Conservation (phyloP, 163 green algal species). For the Chlamydomonas reinhardtii region DNA sequence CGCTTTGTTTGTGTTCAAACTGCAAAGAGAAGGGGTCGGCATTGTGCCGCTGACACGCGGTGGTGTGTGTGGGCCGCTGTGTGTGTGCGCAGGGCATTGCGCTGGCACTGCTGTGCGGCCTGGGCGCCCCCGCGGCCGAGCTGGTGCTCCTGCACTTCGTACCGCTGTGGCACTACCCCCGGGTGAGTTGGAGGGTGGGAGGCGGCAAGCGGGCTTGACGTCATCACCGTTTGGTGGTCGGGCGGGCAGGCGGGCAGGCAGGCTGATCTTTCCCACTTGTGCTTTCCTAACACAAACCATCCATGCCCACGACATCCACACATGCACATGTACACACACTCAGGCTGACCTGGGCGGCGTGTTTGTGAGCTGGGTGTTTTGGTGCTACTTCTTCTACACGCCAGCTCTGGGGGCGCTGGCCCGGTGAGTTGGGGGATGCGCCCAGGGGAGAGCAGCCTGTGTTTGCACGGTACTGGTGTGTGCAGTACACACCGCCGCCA, state of each 20-base stretch:
- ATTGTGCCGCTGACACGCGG: too few relatives aligned
- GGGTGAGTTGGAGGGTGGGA: constrained; percentile 16
- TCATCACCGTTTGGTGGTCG: too few relatives aligned
- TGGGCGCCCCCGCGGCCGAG: constrained; percentile 70
- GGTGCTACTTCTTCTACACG: constrained; percentile 81
- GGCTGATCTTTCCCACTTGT: too few relatives aligned
- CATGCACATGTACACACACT: too few relatives aligned
- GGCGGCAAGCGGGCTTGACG: too few relatives aligned
- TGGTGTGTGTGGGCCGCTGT: not conserved
- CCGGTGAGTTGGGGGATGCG: constrained; percentile 38
- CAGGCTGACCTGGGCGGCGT: constrained; percentile 34
- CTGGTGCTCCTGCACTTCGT: constrained; percentile 71
- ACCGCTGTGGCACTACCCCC: constrained; percentile 77
- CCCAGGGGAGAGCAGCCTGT: not conserved
- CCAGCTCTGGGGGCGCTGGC: constrained; percentile 64
- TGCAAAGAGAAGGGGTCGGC: too few relatives aligned
- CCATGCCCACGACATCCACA: too few relatives aligned
- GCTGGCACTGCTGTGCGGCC: constrained; percentile 69
- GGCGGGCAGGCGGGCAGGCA: too few relatives aligned
- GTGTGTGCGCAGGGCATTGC: constrained; percentile 56
- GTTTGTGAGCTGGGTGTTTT: constrained; percentile 69
- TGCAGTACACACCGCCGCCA: too few relatives aligned
- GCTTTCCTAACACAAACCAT: too few relatives aligned
- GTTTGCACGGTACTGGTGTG: too few relatives aligned
- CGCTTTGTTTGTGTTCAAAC: too few relatives aligned